Evolutionary conservation across 192 early-diverging fungal species (phyloP).

Genomic region (Coemansia sp.): DNA sequence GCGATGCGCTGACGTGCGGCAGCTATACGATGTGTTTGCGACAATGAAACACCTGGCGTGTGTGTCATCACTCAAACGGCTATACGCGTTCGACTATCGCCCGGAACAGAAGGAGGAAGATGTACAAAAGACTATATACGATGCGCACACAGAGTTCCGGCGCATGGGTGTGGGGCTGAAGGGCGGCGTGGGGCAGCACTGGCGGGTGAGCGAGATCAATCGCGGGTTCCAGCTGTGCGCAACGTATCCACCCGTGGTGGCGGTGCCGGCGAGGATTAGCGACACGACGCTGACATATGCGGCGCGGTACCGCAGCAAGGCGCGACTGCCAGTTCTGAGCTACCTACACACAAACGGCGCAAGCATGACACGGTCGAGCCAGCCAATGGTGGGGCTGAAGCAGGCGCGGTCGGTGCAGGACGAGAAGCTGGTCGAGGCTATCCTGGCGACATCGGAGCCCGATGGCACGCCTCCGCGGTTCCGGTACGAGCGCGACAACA

Average conservation of each 20-base stretch:
- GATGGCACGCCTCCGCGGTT: slow-evolving; percentile 50
- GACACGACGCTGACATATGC: slow-evolving; percentile 89
- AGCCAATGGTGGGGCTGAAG: slow-evolving; percentile 96
- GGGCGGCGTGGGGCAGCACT: slow-evolving; percentile 54
- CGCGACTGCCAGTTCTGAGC: slow-evolving; percentile 82
- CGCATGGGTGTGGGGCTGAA: slow-evolving; percentile 74
- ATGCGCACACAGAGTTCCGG: slow-evolving; percentile 74
- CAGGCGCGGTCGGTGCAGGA: slow-evolving; percentile 95
- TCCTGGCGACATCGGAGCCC: slow-evolving; percentile 65
- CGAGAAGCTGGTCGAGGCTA: slow-evolving; percentile 92
- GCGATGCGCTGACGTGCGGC: slow-evolving; percentile 62
- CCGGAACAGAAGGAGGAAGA: slow-evolving; percentile 51
- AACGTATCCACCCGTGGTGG: slow-evolving; percentile 83
- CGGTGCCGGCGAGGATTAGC: slow-evolving; percentile 83
- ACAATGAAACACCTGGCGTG: slow-evolving; percentile 80
- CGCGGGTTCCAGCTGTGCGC: slow-evolving; percentile 78
- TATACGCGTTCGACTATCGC: slow-evolving; percentile 77
- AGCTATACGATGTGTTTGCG: slow-evolving; percentile 73
- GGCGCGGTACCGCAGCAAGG: slow-evolving; percentile 86
- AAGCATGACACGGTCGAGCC: slow-evolving; percentile 89
- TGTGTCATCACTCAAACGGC: slow-evolving; percentile 66
- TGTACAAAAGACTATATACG: too few relatives aligned
- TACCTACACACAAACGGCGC: slow-evolving; percentile 86
- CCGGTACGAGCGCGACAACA: slow-evolving; percentile 59
- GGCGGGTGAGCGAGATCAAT: slow-evolving; percentile 82